Percentiles rank a stretch among this genome's conserved stretches.
Conservation (phyloP, 805 yeast genomes). For the Candida nanaspora region DNA sequence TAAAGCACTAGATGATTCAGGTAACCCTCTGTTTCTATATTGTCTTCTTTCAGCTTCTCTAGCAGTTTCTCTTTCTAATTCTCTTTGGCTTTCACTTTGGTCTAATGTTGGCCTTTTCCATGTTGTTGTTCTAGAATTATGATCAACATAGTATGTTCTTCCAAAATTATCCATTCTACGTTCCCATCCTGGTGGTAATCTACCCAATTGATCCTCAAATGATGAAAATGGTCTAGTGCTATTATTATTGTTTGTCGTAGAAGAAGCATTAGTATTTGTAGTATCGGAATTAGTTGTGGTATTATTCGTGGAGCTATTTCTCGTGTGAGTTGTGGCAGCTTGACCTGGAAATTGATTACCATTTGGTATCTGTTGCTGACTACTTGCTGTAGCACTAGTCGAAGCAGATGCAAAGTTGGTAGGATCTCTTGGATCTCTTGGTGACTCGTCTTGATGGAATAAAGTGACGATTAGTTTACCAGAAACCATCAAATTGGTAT, state of each 20-base stretch:
- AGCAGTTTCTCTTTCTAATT: conserved; percentile 50
- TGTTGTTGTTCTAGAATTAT: conserved; percentile 95
- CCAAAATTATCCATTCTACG: conserved; percentile 97
- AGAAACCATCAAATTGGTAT: conserved; percentile 86
- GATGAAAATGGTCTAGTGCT: conserved; percentile 67
- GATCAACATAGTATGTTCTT: conserved; percentile 96
- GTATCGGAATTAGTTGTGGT: conserved; percentile 17
- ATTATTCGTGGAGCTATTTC: conserved; percentile 13
- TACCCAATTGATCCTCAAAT: conserved; percentile 94
- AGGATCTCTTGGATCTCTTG: conserved; percentile 19
- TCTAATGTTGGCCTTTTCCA: conserved; percentile 94
- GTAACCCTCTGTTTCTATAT: conserved; percentile 84
- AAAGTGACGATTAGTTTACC: conserved; percentile 83
- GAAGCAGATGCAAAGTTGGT: conserved; percentile 13
- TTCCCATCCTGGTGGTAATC: conserved; percentile 99
- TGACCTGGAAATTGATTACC: conserved; percentile 19
- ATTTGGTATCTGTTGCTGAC: neutral
- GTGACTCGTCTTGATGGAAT: conserved; percentile 34
- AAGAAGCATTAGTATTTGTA: conserved; percentile 9
- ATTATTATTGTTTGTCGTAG: neutral
- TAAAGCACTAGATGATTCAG: conserved; percentile 41
- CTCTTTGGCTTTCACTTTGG: conserved; percentile 65
- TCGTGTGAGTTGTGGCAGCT: conserved; percentile 11
- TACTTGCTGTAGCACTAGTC: conserved; percentile 4
- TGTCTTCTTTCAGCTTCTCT: conserved; percentile 88